A percentile compares a stretch with the other conserved stretches of the same genome.
Evolutionary conservation across 441 rosid species (phyloP).

Genomic region (Bocquillonia castaneifolia): DNA sequence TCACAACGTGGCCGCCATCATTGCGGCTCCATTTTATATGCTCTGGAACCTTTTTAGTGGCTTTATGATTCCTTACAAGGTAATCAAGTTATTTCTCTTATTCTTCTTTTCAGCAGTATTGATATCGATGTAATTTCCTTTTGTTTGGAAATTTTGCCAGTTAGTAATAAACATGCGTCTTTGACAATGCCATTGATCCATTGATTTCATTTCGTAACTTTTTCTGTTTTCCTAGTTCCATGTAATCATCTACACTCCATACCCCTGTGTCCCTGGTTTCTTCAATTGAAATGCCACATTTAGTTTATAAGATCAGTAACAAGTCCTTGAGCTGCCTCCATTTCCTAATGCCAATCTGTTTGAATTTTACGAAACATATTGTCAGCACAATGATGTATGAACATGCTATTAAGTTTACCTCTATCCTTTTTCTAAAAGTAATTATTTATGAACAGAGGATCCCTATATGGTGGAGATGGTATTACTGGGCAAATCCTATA

Average conservation of each 20-base stretch:
- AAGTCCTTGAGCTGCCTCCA: neutral
- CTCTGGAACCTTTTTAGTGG: conserved; percentile 99
- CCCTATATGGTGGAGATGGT: conserved; percentile 99
- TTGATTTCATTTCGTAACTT: neutral
- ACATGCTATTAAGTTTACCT: neutral
- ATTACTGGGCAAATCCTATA: conserved; percentile 95
- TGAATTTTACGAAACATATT: no score
- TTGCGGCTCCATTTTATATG: conserved; percentile 95
- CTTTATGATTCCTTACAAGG: conserved; percentile 94
- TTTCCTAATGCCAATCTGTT: no score
- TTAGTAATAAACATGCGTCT: neutral
- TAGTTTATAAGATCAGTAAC: neutral
- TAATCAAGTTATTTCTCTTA: conserved; percentile 26
- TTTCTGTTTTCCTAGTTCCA: neutral
- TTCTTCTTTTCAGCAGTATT: neutral
- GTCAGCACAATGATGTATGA: no score
- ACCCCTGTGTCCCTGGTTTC: no score
- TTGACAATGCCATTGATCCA: neutral
- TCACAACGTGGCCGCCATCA: conserved; percentile 84
- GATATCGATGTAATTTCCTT: neutral
- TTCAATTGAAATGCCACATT: neutral
- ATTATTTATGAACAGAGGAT: conserved; percentile 56
- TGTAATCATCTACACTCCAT: no score
- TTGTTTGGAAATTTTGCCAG: neutral
- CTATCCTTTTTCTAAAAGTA: neutral